phyloP scores from a whole-genome alignment of 805 yeast genomes.

The Kodamaea fukazawae region DNA sequence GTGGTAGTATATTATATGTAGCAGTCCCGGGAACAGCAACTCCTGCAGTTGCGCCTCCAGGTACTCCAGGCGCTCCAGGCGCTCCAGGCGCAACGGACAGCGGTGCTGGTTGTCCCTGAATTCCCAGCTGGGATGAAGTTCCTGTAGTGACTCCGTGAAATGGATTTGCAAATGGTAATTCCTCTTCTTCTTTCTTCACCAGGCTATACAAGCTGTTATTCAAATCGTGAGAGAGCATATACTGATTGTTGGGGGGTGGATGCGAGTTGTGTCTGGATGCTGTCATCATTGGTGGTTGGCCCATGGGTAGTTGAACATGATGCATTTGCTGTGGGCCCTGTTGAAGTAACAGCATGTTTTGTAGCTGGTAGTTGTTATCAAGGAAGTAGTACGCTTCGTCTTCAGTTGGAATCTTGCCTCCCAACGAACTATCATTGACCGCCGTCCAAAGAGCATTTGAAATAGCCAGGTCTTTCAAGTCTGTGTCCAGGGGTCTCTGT shows the following conservation, averaged over 20 bases:
- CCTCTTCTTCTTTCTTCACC: constrained; percentile 8
- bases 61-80: neutral
- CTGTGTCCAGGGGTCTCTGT: constrained; percentile 54
- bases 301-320: constrained; percentile 3
- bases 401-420: constrained; percentile 51
- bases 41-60: neutral
- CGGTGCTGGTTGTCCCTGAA: neutral
- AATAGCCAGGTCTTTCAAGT: constrained; percentile 50
- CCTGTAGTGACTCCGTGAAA: constrained; percentile 2
- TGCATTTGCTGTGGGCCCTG: constrained; percentile 13
- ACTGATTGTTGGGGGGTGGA: constrained; percentile 11
- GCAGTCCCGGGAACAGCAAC: too few species aligned
- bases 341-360: constrained; percentile 34
- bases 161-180: neutral
- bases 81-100: neutral
- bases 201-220: constrained; percentile 2
- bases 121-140: neutral
- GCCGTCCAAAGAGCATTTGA: constrained; percentile 52
- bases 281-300: constrained; percentile 3
- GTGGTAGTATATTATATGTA: too few species aligned
- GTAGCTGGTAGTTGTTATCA: constrained; percentile 44
- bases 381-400: constrained; percentile 50
- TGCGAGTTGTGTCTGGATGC: constrained; percentile 13
- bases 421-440: constrained; percentile 55
- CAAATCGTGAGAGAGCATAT: constrained; percentile 8